These are phyloP conservation scores for Lactuca sativa DNA, from an alignment of 129 eudicot genomes.

Conservation along the genomic window DNA sequence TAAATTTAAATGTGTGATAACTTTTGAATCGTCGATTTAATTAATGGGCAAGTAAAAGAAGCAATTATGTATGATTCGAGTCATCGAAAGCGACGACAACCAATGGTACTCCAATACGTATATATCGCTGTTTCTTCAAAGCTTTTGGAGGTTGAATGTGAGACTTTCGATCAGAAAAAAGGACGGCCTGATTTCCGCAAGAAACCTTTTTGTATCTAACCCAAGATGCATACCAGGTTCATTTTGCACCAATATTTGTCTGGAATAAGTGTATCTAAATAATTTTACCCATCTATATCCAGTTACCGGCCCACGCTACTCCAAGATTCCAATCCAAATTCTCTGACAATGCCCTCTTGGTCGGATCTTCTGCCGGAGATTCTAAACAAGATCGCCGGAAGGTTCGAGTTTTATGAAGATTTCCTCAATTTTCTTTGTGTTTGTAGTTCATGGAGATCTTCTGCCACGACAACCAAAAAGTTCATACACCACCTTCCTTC, in stretches of 20 bases:
- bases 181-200: not conserved
- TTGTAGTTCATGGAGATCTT: slow-evolving; percentile 30
- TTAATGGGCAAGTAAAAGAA: no score
- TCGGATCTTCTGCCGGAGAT: slow-evolving; percentile 34
- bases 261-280: not conserved
- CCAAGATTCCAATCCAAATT: slow-evolving; percentile 15
- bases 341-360: slow-evolving; percentile 19
- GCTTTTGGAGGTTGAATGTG: not conserved
- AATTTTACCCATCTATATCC: not conserved
- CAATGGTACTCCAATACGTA: no score
- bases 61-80: no score
- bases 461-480: slow-evolving; percentile 7
- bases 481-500: slow-evolving; percentile 19
- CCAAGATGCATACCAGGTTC: slow-evolving; percentile 21
- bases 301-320: no score
- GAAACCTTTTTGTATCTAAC: not conserved
- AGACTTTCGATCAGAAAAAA: not conserved
- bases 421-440: slow-evolving; percentile 27
- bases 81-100: no score
- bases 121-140: not conserved
- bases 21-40: no score
- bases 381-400: slow-evolving; percentile 19
- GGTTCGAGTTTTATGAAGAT: slow-evolving; percentile 28
- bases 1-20: no score
- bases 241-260: not conserved